Percentiles rank a stretch among this genome's conserved stretches.
Evolutionary conservation across 2,329 filamentous ascomycete species (phyloP).

Genomic region (Colletotrichum tropicicola): DNA sequence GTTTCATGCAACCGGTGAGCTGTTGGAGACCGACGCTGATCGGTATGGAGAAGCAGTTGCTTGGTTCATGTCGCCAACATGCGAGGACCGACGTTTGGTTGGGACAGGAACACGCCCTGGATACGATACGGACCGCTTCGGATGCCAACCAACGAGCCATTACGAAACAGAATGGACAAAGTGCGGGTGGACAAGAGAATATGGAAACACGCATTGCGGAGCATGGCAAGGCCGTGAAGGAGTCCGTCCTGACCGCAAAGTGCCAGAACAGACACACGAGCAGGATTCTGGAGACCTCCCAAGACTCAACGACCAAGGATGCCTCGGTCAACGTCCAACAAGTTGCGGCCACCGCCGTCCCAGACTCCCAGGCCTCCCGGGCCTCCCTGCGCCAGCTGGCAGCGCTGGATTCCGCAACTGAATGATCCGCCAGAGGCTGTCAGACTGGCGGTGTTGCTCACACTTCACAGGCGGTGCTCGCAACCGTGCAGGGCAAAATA

Average conservation of each 20-base stretch:
- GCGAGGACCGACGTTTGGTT: no score
- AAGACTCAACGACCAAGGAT: neutral
- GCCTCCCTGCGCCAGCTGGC: neutral
- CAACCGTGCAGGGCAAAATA: neutral
- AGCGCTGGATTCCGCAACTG: neutral
- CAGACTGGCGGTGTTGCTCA: no score
- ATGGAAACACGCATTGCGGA: slow-evolving; percentile 4
- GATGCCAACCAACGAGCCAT: neutral
- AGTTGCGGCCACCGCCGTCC: no score
- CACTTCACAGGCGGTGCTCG: neutral
- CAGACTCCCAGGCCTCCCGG: neutral
- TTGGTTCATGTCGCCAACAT: no score
- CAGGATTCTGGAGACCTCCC: neutral
- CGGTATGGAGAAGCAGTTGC: neutral
- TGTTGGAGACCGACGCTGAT: neutral
- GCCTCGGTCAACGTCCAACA: neutral
- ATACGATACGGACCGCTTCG: neutral
- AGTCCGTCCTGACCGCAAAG: neutral
- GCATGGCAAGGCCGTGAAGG: neutral
- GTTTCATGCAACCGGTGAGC: neutral
- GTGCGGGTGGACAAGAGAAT: neutral
- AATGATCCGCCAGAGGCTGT: neutral
- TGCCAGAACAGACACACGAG: neutral
- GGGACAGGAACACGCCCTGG: no score
- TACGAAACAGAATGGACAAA: slow-evolving; percentile 4